phyloP scores from a whole-genome alignment of 495 filamentous ascomycete species.

The Xylaria curta region DNA sequence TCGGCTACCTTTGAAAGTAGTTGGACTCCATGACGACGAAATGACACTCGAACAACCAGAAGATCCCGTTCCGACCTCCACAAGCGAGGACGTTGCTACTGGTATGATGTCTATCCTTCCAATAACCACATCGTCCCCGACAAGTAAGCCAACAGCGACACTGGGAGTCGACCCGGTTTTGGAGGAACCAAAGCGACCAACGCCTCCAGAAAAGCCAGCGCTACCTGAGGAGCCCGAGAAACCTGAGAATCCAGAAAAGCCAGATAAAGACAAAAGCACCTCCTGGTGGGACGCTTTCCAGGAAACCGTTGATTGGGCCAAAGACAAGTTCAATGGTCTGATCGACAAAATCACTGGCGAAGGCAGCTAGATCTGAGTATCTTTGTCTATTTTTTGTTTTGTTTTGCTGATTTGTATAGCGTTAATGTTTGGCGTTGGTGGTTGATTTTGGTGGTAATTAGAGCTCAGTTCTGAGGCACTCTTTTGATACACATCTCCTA shows the following conservation, averaged over 20 bases:
- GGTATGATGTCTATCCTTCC: conserved; percentile 28
- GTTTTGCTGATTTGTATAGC: conserved; percentile 17
- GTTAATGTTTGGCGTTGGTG: conserved; percentile 12
- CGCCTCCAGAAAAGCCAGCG: conserved; percentile 4
- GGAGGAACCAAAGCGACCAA: conserved; percentile 7
- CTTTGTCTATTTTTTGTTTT: background rate
- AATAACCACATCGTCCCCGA: conserved; percentile 21
- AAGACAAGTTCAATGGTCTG: conserved; percentile 50
- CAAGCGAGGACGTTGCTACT: conserved; percentile 24
- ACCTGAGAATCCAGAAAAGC: conserved; percentile 23
- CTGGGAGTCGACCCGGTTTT: background rate
- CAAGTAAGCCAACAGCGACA: conserved; percentile 18
- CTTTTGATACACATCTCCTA: background rate
- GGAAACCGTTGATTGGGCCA: conserved; percentile 51
- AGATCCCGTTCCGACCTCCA: conserved; percentile 39
- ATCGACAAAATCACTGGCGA: conserved; percentile 43
- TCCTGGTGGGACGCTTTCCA: conserved; percentile 39
- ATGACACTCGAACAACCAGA: conserved; percentile 39
- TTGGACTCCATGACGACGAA: conserved; percentile 66
- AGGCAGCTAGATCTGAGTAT: background rate
- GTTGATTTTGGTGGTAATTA: background rate
- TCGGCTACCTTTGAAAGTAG: conserved; percentile 72
- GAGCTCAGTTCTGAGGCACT: background rate
- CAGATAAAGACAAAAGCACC: conserved; percentile 30
- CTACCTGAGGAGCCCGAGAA: conserved; percentile 12